phyloP scores from a whole-genome alignment of 1,139 yeast genomes.

The Magnusiomyces clavatus region DNA sequence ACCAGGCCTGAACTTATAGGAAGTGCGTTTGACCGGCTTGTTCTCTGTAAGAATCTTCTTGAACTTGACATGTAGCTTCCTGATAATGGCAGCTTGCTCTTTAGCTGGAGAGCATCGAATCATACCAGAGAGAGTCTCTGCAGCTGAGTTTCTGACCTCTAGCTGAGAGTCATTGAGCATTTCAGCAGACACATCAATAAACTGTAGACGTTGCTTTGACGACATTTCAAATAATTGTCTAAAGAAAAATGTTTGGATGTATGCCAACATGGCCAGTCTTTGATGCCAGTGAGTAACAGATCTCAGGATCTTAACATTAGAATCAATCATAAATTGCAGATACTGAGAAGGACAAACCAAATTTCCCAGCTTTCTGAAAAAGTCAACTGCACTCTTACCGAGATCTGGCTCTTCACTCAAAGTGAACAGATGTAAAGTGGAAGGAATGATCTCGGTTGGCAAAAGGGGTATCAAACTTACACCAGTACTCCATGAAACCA shows the following conservation, averaged over 20 bases:
- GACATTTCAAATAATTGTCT: conserved; percentile 57
- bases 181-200: conserved; percentile 48
- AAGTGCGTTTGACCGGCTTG: conserved; percentile 16
- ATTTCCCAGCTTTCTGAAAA: conserved; percentile 52
- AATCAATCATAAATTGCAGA: conserved; percentile 41
- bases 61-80: conserved; percentile 36
- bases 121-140: conserved; percentile 71
- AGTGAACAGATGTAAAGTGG: conserved; percentile 54
- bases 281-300: conserved; percentile 56
- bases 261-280: conserved; percentile 55
- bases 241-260: conserved; percentile 68
- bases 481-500: conserved; percentile 17
- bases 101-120: conserved; percentile 65
- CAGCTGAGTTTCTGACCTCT: conserved; percentile 72
- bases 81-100: conserved; percentile 41
- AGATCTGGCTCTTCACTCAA: conserved; percentile 80
- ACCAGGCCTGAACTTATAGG: conserved; percentile 11
- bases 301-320: conserved; percentile 42
- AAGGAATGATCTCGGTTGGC: conserved; percentile 53
- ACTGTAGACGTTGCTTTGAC: conserved; percentile 40
- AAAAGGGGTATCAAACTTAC: conserved; percentile 28
- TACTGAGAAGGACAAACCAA: conserved; percentile 44
- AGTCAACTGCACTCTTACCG: conserved; percentile 47
- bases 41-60: conserved; percentile 30
- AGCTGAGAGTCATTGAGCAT: conserved; percentile 55